Evolutionary conservation across 1,284 basidiomycete species (phyloP).

Genomic region (Cutaneotrichosporon mucoides): DNA sequence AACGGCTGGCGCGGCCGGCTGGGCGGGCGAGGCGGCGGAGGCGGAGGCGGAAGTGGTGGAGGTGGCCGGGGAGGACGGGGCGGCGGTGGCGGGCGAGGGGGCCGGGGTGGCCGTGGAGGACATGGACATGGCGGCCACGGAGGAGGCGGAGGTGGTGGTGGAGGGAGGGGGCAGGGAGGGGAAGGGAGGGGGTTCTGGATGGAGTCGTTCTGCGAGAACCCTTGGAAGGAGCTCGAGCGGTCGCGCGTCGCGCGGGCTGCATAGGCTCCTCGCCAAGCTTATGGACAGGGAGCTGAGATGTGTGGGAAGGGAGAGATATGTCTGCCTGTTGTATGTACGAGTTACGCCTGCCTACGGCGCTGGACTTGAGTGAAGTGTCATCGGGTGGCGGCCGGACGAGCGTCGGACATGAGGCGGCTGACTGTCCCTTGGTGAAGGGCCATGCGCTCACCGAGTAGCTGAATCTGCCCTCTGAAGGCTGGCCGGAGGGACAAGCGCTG

Average conservation of each 20-base stretch:
- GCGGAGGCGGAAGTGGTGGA: not conserved
- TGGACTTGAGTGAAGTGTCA: no score
- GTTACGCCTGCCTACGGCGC: not conserved
- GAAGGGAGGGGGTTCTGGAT: constrained; percentile 27
- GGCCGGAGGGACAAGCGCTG: no score
- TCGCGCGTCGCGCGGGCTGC: no score
- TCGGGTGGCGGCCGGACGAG: no score
- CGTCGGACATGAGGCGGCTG: no score
- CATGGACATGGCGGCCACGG: constrained; percentile 1
- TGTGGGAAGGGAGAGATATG: no score
- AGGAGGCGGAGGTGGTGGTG: constrained; percentile 6
- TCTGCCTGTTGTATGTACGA: not conserved
- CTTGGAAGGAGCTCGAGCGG: constrained; percentile 27
- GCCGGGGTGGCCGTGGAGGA: not conserved
- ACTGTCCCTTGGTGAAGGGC: no score
- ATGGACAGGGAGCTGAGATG: no score
- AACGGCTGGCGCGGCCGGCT: no score
- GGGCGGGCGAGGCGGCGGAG: not conserved
- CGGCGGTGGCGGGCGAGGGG: not conserved
- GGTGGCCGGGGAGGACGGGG: not conserved
- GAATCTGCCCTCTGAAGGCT: no score
- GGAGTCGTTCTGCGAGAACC: constrained; percentile 38
- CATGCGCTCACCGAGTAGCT: no score
- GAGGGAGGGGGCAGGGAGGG: constrained; percentile 2
- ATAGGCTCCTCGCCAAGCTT: no score